A percentile compares a stretch with the other conserved stretches of the same genome.
phyloP scores from a whole-genome alignment of 2,329 filamentous ascomycete genomes.

The Eutypa lata region DNA sequence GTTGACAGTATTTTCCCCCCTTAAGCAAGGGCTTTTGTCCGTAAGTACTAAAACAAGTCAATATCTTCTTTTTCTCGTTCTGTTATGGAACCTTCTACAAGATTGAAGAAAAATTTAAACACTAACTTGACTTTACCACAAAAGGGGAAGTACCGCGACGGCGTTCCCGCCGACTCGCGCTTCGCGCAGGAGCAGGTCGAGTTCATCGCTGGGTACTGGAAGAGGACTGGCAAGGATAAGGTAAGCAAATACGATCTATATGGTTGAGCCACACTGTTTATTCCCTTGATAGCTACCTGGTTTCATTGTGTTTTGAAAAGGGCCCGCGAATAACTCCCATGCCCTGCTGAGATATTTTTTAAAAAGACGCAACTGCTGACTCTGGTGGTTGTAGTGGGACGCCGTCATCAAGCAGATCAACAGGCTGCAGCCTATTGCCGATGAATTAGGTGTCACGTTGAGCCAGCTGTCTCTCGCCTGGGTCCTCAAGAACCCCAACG shows the following conservation, averaged over 20 bases:
- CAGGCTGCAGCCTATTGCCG: slow-evolving; percentile 59
- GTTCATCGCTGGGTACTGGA: slow-evolving; percentile 53
- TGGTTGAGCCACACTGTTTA: no score
- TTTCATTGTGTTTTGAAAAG: no score
- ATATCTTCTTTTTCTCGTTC: no score
- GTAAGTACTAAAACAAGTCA: no score
- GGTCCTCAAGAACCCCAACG: slow-evolving; percentile 60
- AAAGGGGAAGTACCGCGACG: slow-evolving; percentile 66
- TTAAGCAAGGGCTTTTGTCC: slow-evolving; percentile 60
- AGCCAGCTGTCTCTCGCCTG: slow-evolving; percentile 58
- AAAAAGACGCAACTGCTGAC: no score
- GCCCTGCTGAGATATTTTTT: no score
- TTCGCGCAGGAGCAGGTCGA: slow-evolving; percentile 49
- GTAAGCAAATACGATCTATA: no score
- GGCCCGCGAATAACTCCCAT: no score
- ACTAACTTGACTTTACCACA: no score
- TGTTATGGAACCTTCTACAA: no score
- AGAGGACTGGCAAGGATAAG: slow-evolving; percentile 46
- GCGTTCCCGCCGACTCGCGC: slow-evolving; percentile 38
- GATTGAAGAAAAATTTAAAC: no score
- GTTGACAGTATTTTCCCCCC: slow-evolving; percentile 60
- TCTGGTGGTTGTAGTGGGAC: slow-evolving; percentile 38
- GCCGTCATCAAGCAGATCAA: slow-evolving; percentile 57
- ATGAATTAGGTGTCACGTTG: slow-evolving; percentile 58
- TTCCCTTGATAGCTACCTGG: no score